These are phyloP conservation scores for Keithomyces neogunnii DNA, from an alignment of 2,329 filamentous ascomycete genomes.

Conservation along the genomic window DNA sequence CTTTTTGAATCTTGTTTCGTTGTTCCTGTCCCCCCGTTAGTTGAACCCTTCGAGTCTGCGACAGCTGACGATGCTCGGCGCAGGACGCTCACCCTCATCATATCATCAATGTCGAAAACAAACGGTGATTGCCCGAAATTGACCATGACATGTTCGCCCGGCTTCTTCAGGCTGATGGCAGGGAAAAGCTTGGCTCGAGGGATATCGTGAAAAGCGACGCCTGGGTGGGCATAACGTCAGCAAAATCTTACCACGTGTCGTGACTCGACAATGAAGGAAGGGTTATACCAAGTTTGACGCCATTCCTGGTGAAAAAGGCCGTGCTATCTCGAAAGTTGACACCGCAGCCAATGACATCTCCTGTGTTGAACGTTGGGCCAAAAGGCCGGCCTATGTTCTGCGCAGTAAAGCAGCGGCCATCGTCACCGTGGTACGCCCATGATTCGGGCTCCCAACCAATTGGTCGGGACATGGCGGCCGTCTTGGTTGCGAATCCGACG, in stretches of 20 bases:
- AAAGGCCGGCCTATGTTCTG: conserved; percentile 49
- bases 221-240: conserved; percentile 30
- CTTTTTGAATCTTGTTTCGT: conserved; percentile 45
- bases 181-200: conserved; percentile 57
- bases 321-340: conserved; percentile 56
- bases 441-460: conserved; percentile 61
- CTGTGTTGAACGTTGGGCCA: conserved; percentile 44
- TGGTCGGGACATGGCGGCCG: conserved; percentile 43
- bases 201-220: conserved; percentile 61
- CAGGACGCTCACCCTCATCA: conserved; percentile 58
- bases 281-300: conserved; percentile 41
- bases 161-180: conserved; percentile 55
- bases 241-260: not conserved
- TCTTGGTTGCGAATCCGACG: conserved; percentile 52
- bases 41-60: not conserved
- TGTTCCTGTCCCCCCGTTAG: conserved; percentile 41
- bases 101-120: conserved; percentile 80
- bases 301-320: conserved; percentile 64
- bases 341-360: conserved; percentile 56
- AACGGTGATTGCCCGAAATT: conserved; percentile 72
- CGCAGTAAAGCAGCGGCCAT: conserved; percentile 52
- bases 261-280: not conserved
- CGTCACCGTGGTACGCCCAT: conserved; percentile 63
- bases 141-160: conserved; percentile 50
- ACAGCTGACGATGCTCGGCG: not conserved